Percentiles rank a stretch among this genome's conserved stretches.
Conservation (phyloP, 2,329 filamentous ascomycete species). For the Monilinia fructigena region DNA sequence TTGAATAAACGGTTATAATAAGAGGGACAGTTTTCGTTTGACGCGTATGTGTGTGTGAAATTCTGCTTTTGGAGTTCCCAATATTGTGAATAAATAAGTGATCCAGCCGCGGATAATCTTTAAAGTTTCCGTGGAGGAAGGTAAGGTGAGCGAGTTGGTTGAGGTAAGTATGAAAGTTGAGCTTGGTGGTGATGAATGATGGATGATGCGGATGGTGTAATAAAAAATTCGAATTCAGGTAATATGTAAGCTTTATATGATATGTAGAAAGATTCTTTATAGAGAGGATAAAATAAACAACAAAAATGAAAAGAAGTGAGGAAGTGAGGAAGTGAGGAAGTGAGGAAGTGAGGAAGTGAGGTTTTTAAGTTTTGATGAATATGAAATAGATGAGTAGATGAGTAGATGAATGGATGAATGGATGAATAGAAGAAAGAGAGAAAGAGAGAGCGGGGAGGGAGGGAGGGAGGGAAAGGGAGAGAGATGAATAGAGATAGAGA, state of each 20-base stretch:
- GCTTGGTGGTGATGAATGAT: background rate
- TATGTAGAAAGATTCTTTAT: background rate
- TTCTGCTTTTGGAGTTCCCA: background rate
- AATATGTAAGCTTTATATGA: background rate
- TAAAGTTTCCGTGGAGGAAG: background rate
- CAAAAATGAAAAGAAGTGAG: background rate
- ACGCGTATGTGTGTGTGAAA: background rate
- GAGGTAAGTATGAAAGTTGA: background rate
- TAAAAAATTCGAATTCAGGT: background rate
- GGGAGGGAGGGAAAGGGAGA: too few relatives aligned
- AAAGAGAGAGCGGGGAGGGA: too few relatives aligned
- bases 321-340: background rate
- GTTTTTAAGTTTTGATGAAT: background rate
- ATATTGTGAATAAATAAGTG: background rate
- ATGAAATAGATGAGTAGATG: background rate
- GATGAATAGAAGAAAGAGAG: too few relatives aligned
- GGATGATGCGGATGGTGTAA: background rate
- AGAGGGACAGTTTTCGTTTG: constrained; percentile 18
- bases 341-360: background rate
- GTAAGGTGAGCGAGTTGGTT: background rate
- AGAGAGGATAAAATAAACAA: background rate
- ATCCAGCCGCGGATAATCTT: background rate
- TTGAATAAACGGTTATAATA: background rate
- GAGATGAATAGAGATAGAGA: too few relatives aligned
- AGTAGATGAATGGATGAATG: too few relatives aligned